A percentile compares a stretch with the other conserved stretches of the same genome.
These are phyloP conservation scores for Fagus sylvatica DNA, from an alignment of 306 rosid genomes.

Conservation along the genomic window DNA sequence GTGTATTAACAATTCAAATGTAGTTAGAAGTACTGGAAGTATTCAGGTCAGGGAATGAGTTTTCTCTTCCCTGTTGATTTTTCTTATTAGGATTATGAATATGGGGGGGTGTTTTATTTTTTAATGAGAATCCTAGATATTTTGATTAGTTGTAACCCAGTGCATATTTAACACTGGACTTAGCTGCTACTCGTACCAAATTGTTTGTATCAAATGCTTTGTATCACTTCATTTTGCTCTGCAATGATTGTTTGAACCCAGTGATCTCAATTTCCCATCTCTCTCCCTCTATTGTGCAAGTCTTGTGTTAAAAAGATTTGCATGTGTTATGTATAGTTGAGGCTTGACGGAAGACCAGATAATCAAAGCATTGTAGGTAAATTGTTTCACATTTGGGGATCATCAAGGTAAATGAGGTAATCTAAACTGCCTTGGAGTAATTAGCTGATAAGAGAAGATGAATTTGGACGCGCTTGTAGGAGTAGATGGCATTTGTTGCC, in stretches of 20 bases:
- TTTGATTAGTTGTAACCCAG: conserved; percentile 47
- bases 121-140: conserved; percentile 51
- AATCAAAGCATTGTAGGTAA: background rate
- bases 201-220: conserved; percentile 71
- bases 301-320: background rate
- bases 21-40: conserved; percentile 49
- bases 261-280: background rate
- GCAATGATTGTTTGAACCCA: conserved; percentile 48
- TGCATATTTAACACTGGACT: conserved; percentile 55
- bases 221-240: conserved; percentile 24
- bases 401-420: too few relatives aligned
- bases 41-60: conserved; percentile 50
- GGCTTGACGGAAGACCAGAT: background rate
- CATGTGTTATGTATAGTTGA: background rate
- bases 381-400: too few relatives aligned
- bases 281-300: background rate
- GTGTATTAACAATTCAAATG: conserved; percentile 52
- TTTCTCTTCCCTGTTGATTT: conserved; percentile 32
- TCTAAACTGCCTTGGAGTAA: too few relatives aligned
- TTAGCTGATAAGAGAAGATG: too few relatives aligned
- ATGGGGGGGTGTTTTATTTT: conserved; percentile 23
- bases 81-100: conserved; percentile 36
- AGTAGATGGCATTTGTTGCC: too few relatives aligned
- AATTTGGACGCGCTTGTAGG: too few relatives aligned
- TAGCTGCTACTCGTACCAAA: conserved; percentile 36